phyloP scores from a whole-genome alignment of 192 early-diverging fungal species.

The Backusella mclennaniae region DNA sequence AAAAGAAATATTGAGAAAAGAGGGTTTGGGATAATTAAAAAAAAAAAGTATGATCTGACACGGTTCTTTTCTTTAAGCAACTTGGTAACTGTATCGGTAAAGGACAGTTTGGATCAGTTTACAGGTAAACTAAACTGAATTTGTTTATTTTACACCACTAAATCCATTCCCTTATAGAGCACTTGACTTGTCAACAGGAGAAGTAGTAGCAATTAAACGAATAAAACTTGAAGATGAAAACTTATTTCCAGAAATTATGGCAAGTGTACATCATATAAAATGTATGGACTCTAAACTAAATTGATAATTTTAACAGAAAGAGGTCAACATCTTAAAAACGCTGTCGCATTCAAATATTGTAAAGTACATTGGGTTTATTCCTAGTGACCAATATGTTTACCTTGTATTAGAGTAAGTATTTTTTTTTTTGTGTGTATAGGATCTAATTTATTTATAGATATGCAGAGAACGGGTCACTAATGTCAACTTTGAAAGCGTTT shows the following conservation, averaged over 20 bases:
- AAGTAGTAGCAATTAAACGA: conserved; percentile 86
- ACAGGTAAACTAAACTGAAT: conserved; percentile 47
- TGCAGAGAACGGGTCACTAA: conserved; percentile 93
- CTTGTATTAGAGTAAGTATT: conserved; percentile 70
- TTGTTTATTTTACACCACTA: not conserved
- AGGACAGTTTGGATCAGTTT: conserved; percentile 88
- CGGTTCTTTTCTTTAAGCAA: conserved; percentile 47
- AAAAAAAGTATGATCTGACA: not conserved
- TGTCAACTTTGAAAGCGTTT: conserved; percentile 83
- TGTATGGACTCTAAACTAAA: too few relatives aligned
- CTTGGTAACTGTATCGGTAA: conserved; percentile 85
- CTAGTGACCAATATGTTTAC: conserved; percentile 67
- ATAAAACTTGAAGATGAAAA: conserved; percentile 73
- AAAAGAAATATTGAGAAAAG: not conserved
- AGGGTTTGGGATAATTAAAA: not conserved
- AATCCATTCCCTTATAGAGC: conserved; percentile 42
- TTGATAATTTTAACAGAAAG: conserved; percentile 39
- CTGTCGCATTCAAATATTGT: conserved; percentile 81
- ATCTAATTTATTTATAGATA: conserved; percentile 32
- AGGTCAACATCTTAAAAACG: conserved; percentile 81
- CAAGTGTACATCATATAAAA: not conserved
- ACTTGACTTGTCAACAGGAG: conserved; percentile 70
- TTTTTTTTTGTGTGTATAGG: not conserved
- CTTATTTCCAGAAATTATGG: conserved; percentile 75
- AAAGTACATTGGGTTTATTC: conserved; percentile 79